Conservation (phyloP, 2,329 filamentous ascomycete species). For the Helicocarpus griseus region DNA sequence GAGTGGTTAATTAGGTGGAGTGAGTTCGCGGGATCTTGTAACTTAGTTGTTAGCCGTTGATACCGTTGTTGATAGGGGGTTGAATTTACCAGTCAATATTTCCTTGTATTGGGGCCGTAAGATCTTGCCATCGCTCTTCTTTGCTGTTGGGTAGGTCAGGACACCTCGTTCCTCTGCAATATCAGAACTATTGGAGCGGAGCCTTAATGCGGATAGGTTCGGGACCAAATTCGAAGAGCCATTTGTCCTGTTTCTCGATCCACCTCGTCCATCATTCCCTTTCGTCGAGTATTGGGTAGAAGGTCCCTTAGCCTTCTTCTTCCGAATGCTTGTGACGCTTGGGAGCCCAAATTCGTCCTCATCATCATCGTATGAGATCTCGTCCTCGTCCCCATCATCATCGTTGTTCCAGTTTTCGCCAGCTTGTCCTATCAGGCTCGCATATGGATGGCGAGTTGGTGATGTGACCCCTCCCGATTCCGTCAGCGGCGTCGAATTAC, state of each 20-base stretch:
- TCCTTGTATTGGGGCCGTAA: conserved; percentile 96
- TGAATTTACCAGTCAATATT: conserved; percentile 58
- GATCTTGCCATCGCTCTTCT: conserved; percentile 90
- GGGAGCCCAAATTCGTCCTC: conserved; percentile 94
- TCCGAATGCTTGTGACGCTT: conserved; percentile 82
- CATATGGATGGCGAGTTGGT: conserved; percentile 64
- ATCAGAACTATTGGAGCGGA: conserved; percentile 77
- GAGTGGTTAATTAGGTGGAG: conserved; percentile 89
- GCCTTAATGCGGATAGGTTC: conserved; percentile 29
- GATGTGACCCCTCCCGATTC: conserved; percentile 21
- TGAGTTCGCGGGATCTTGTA: conserved; percentile 70
- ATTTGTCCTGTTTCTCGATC: conserved; percentile 3
- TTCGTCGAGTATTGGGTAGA: background rate
- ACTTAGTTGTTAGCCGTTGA: conserved; percentile 11
- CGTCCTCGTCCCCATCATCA: conserved; percentile 59
- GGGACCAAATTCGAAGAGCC: conserved; percentile 7
- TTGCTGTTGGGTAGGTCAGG: conserved; percentile 74
- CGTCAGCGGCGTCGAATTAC: conserved; percentile 47
- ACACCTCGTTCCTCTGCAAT: conserved; percentile 84
- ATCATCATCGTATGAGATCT: conserved; percentile 72
- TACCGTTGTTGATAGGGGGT: background rate
- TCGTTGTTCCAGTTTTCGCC: conserved; percentile 75
- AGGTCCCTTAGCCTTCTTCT: conserved; percentile 38
- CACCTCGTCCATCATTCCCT: background rate
- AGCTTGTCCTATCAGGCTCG: conserved; percentile 69